Evolutionary conservation across 2,329 filamentous ascomycete species (phyloP).

Genomic region (Xylaria multiplex): DNA sequence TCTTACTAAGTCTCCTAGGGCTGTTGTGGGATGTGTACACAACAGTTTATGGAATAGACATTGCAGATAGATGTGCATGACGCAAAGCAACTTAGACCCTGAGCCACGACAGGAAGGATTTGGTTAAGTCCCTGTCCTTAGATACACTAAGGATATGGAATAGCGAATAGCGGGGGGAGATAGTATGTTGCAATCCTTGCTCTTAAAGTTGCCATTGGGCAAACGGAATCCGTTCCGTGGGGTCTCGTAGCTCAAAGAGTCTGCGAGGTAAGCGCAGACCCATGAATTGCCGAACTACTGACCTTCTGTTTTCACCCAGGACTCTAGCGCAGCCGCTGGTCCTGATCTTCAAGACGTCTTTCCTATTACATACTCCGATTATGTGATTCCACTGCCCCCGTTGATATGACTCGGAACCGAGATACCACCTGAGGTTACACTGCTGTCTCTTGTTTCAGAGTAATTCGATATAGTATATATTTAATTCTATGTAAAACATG

Average conservation of each 20-base stretch:
- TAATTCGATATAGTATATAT: neutral
- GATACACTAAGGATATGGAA: conserved; percentile 26
- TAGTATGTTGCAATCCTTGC: conserved; percentile 34
- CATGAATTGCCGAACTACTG: conserved; percentile 21
- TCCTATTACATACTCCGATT: neutral
- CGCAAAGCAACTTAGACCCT: conserved; percentile 26
- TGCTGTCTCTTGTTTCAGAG: neutral
- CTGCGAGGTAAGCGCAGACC: conserved; percentile 7
- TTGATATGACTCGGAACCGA: neutral
- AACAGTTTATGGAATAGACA: conserved; percentile 25
- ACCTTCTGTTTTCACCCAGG: conserved; percentile 8
- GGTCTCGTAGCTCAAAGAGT: neutral
- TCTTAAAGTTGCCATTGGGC: conserved; percentile 28
- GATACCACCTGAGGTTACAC: neutral
- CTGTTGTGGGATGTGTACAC: neutral
- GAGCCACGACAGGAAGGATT: conserved; percentile 11
- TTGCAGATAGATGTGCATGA: conserved; percentile 26
- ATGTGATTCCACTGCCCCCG: neutral
- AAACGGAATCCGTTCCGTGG: conserved; percentile 20
- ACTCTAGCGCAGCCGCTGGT: neutral
- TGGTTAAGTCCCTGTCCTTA: conserved; percentile 6
- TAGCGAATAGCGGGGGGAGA: conserved; percentile 16
- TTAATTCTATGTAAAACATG: neutral
- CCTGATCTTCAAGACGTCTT: conserved; percentile 11
- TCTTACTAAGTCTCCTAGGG: conserved; percentile 26